phyloP scores from a whole-genome alignment of 176 grass and related monocot species.

The Musa schizocarpa region DNA sequence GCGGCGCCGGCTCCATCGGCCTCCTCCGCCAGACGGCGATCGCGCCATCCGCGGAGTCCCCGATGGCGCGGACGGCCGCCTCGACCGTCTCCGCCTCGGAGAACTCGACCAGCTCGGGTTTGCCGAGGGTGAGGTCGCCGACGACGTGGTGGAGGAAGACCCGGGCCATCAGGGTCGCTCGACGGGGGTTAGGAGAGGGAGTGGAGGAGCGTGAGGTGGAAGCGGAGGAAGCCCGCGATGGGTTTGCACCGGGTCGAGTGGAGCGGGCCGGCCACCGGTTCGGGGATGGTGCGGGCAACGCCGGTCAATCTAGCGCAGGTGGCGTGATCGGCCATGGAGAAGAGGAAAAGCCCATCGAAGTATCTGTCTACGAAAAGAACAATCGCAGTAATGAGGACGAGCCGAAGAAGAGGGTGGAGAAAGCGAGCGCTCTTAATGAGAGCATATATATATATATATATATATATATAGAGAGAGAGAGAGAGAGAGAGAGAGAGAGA shows the following conservation, averaged over 20 bases:
- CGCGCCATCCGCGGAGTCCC: slow-evolving; percentile 51
- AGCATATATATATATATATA: too few species aligned
- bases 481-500: too few species aligned
- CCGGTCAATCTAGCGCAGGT: neutral
- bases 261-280: slow-evolving; percentile 27
- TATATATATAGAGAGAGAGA: too few species aligned
- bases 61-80: slow-evolving; percentile 61
- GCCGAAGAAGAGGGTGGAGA: neutral
- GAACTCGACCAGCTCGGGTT: slow-evolving; percentile 62
- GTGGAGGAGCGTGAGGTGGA: slow-evolving; percentile 80
- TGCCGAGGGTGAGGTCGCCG: slow-evolving; percentile 81
- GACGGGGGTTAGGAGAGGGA: slow-evolving; percentile 60
- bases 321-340: slow-evolving; percentile 30
- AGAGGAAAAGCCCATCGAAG: slow-evolving; percentile 60
- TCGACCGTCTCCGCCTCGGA: slow-evolving; percentile 60
- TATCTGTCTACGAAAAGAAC: neutral
- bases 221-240: slow-evolving; percentile 45
- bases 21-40: slow-evolving; percentile 50
- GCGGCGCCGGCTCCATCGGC: slow-evolving; percentile 19
- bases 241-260: slow-evolving; percentile 16
- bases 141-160: slow-evolving; percentile 92
- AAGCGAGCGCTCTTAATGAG: neutral
- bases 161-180: slow-evolving; percentile 32
- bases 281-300: slow-evolving; percentile 27
- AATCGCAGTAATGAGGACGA: neutral